Percentiles rank a stretch among this genome's conserved stretches.
Conservation (phyloP, 257 asterid genomes). For the Phtheirospermum japonicum region DNA sequence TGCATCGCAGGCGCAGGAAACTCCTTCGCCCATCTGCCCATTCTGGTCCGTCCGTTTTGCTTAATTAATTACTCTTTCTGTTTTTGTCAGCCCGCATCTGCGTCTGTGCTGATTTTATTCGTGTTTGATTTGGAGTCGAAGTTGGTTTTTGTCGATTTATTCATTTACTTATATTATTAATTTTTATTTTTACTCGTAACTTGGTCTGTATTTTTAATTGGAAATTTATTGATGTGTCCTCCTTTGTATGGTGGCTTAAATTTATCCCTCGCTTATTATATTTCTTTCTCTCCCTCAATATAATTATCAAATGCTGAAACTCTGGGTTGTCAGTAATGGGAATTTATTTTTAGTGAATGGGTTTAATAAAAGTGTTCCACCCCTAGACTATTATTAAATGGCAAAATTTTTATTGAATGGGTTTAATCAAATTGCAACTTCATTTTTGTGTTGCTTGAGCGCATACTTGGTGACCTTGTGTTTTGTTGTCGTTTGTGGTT, state of each 20-base stretch:
- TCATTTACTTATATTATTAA: not conserved
- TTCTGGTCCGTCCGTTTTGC: slow-evolving; percentile 37
- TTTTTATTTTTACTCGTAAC: not conserved
- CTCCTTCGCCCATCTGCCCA: slow-evolving; percentile 29
- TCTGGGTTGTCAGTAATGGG: not conserved
- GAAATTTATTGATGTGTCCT: not conserved
- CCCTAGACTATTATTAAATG: too few relatives aligned
- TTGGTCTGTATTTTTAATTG: not conserved
- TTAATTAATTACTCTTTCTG: slow-evolving; percentile 1
- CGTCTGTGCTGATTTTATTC: not conserved
- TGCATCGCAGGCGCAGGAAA: slow-evolving; percentile 44
- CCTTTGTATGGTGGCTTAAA: not conserved
- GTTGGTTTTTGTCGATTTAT: not conserved
- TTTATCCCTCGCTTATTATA: not conserved
- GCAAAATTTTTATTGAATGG: not conserved
- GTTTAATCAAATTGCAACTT: slow-evolving; percentile 4
- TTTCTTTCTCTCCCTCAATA: not conserved
- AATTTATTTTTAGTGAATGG: not conserved
- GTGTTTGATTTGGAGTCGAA: slow-evolving; percentile 10
- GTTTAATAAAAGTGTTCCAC: not conserved
- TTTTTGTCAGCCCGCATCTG: not conserved
- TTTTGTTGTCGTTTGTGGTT: slow-evolving; percentile 17
- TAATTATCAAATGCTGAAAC: not conserved
- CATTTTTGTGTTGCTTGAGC: slow-evolving; percentile 11
- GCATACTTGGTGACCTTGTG: slow-evolving; percentile 15